These are phyloP conservation scores for Miscanthus lutarioriparius DNA, from an alignment of 176 grass and related monocot genomes.

Conservation along the genomic window DNA sequence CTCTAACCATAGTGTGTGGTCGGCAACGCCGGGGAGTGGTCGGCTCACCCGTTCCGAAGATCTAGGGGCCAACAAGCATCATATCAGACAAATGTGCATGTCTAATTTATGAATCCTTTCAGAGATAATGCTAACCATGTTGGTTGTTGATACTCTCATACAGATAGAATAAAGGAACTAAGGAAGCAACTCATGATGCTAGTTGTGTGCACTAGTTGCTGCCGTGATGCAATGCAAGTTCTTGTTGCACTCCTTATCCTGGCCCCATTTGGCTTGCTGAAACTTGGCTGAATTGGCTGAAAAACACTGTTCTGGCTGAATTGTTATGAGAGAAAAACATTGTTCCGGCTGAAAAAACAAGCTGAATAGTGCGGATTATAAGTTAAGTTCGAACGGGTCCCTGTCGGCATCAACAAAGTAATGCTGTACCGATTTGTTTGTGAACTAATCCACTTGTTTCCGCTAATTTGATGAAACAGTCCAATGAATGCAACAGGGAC, in stretches of 20 bases:
- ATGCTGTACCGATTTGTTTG: slow-evolving; percentile 46
- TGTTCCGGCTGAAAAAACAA: too few species aligned
- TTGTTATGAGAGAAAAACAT: too few species aligned
- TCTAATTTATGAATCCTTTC: background rate
- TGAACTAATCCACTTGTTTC: slow-evolving; percentile 34
- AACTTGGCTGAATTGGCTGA: too few species aligned
- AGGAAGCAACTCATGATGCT: slow-evolving; percentile 27
- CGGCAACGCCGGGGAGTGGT: too few species aligned
- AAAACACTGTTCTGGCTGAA: too few species aligned
- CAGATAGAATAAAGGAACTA: slow-evolving; percentile 28
- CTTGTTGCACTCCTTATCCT: slow-evolving; percentile 39
- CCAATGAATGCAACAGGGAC: slow-evolving; percentile 45
- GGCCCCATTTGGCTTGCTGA: too few species aligned
- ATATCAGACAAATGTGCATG: background rate
- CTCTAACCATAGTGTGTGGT: too few species aligned
- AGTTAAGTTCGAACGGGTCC: too few species aligned
- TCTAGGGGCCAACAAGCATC: too few species aligned
- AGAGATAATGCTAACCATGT: background rate
- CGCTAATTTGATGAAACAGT: slow-evolving; percentile 30
- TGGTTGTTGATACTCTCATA: background rate
- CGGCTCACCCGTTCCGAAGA: too few species aligned
- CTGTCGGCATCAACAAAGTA: slow-evolving; percentile 41
- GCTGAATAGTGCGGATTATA: too few species aligned
- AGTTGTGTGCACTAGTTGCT: slow-evolving; percentile 19
- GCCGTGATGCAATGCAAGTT: slow-evolving; percentile 34